phyloP scores from a whole-genome alignment of 2,329 filamentous ascomycete species.

The Aotearoamyces nothofagi region DNA sequence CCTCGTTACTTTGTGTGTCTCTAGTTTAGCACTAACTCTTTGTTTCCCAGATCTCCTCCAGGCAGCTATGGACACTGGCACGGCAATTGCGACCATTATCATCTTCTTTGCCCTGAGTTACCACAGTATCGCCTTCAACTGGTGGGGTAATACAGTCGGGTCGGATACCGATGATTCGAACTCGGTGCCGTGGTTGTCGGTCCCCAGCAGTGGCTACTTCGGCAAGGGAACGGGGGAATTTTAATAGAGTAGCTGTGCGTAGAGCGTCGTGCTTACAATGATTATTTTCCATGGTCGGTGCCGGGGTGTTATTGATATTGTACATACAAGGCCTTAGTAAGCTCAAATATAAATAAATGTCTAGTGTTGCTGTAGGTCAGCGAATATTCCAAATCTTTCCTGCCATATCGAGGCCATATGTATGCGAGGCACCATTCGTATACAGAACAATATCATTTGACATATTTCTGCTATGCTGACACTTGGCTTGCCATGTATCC shows the following conservation, averaged over 20 bases:
- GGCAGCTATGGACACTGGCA: constrained; percentile 49
- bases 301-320: neutral
- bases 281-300: neutral
- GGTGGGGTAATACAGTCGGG: constrained; percentile 22
- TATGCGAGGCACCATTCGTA: no score
- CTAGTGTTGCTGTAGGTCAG: no score
- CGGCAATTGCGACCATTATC: constrained; percentile 50
- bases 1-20: neutral
- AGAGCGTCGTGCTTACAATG: neutral
- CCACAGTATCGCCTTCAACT: constrained; percentile 16
- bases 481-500: no score
- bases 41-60: constrained; percentile 42
- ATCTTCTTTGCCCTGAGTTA: constrained; percentile 48
- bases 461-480: no score
- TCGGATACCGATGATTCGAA: constrained; percentile 20
- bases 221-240: constrained; percentile 19
- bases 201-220: constrained; percentile 16
- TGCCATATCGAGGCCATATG: no score
- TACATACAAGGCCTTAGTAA: no score
- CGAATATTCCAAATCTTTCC: no score
- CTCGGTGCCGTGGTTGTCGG: constrained; percentile 19
- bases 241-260: no score
- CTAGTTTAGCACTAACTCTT: constrained; percentile 12
- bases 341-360: no score
- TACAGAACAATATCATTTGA: no score